Base-by-base conservation (phyloP, 192 early-diverging fungal genomes). In the Spizellomyces punctatus region DNA sequence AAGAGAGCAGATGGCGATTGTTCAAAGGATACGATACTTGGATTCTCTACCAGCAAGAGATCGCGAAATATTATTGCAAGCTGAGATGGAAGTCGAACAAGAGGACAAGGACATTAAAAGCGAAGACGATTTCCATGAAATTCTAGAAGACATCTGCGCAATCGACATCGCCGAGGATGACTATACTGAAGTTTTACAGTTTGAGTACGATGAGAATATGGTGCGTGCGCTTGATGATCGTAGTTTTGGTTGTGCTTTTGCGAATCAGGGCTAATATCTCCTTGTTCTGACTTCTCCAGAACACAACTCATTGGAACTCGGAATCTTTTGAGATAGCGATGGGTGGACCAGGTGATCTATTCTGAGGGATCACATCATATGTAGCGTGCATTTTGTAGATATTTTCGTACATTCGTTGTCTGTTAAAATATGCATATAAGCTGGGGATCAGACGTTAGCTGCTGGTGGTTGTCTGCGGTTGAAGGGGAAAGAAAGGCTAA, bases 1-100 rank as follows among this genome's bases (percentile, higher is more conserved):
- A 41, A 72, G 71, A 65, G 71, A 72, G 63, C 71, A 72, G 44
- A 64, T 72, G 63, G 71, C 61, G 43, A 9, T 72, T 41, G 71
- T 72, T 6, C 71, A 57, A n/a, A 60, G 71, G 44, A 72, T 72
- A 64, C 71, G 52, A 22, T 72, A 72, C 55, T 45, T 72, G 62
- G 71, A 72, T 10, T 72, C 71, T 0, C 49, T 72, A 43, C 71
- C 71, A 12, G 63, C 21, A 6, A 22, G 45, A 6, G 71, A 72
- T 8, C 61, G 63, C 17, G 68, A 70, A 27, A 27, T 70, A 16
- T 46, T 72, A 19, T 52, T 64, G 14, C 49, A 64, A 22, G 71
- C 60, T 6, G 62, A 63, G 42, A 10, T n/a, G 10, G 71, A 16
- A 1, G 63, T 72, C 43, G 62, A 72, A 12, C 45, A 17, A 21